Evolutionary conservation across 345 rosid species (phyloP).

Genomic region (Trapa bicornis): DNA sequence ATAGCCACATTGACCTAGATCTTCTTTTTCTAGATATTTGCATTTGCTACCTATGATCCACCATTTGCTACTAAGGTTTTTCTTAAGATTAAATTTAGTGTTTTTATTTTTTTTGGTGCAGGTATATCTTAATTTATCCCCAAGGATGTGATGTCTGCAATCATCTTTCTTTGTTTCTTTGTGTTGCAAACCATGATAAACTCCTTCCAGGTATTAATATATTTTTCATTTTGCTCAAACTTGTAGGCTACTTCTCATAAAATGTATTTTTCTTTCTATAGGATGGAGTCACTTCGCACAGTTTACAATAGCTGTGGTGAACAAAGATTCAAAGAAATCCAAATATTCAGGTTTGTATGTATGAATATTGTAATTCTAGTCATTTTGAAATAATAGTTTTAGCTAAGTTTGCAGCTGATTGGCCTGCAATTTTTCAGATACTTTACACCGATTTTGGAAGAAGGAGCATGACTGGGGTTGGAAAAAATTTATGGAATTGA

Average conservation of each 20-base stretch:
- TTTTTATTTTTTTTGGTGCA: conserved; percentile 19
- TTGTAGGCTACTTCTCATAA: not conserved
- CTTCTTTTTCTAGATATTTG: not conserved
- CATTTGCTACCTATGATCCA: not conserved
- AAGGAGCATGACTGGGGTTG: conserved; percentile 97
- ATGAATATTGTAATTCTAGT: conserved; percentile 4
- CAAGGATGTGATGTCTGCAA: conserved; percentile 86
- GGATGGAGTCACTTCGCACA: conserved; percentile 99
- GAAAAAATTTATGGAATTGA: conserved; percentile 88
- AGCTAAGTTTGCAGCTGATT: conserved; percentile 7
- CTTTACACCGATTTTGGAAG: conserved; percentile 83
- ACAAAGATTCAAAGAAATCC: conserved; percentile 83
- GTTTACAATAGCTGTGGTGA: conserved; percentile 83
- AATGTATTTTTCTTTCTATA: conserved; percentile 18
- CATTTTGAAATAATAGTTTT: conserved; percentile 6
- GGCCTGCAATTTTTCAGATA: conserved; percentile 36
- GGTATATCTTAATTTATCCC: conserved; percentile 88
- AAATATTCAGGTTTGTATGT: conserved; percentile 64
- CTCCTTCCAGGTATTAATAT: conserved; percentile 74
- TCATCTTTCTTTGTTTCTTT: conserved; percentile 84
- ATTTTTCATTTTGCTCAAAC: not conserved
- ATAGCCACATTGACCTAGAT: not conserved
- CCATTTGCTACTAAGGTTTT: not conserved
- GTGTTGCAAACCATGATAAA: conserved; percentile 82
- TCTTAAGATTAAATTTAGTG: conserved; percentile 1